Evolutionary conservation across 306 rosid genomes (phyloP).

Genomic region (Ceratonia siliqua): DNA sequence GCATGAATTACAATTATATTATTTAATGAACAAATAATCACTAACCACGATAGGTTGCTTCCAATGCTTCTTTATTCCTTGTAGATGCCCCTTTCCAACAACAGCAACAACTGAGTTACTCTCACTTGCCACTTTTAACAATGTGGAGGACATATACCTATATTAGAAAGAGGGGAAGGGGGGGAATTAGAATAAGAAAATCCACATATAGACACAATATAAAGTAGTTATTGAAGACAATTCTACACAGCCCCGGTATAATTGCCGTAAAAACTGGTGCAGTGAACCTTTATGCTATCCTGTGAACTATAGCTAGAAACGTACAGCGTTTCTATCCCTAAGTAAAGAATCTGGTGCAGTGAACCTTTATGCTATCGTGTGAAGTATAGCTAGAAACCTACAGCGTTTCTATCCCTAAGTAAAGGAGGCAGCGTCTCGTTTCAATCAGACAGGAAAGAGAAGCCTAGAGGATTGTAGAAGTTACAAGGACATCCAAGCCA

Average conservation of each 20-base stretch:
- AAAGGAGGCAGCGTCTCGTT: slow-evolving; percentile 2
- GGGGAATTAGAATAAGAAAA: slow-evolving; percentile 1
- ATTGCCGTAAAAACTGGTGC: neutral
- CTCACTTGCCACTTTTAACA: slow-evolving; percentile 69
- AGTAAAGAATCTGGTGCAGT: too few species aligned
- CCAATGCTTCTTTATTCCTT: slow-evolving; percentile 89
- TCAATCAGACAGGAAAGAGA: neutral
- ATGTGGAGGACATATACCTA: slow-evolving; percentile 85
- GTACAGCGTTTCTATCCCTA: neutral
- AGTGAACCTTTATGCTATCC: slow-evolving; percentile 1
- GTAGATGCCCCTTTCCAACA: slow-evolving; percentile 93
- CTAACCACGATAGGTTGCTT: slow-evolving; percentile 82
- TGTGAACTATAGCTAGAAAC: slow-evolving; percentile 12
- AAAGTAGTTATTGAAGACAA: neutral
- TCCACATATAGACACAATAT: neutral
- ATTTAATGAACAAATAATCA: slow-evolving; percentile 27
- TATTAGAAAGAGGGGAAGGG: neutral
- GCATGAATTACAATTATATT: neutral
- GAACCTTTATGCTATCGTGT: too few species aligned
- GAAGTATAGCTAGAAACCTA: slow-evolving; percentile 1
- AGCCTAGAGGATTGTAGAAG: neutral
- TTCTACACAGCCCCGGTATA: neutral
- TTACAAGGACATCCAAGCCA: neutral
- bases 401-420: slow-evolving; percentile 12
- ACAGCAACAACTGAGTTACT: slow-evolving; percentile 78